Percentiles rank a stretch among this genome's conserved stretches.
Conservation (phyloP, 192 early-diverging fungal genomes). For the Coemansia asiatica region DNA sequence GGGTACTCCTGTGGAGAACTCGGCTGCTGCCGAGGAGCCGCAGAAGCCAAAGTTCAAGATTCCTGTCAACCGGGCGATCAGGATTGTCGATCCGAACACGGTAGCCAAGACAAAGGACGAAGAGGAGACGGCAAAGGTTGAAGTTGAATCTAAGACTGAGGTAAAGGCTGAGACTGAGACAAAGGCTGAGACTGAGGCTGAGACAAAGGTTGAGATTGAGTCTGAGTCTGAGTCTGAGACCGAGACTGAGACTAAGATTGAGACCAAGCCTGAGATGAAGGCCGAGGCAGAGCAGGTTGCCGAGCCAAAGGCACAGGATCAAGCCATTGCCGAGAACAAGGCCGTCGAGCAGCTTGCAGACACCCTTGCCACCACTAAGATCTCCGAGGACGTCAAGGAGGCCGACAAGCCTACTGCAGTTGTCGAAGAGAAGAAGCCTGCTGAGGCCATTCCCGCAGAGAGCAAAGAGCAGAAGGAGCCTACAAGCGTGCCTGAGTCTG, state of each 20-base stretch:
- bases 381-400: not conserved
- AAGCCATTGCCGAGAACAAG: conserved; percentile 6
- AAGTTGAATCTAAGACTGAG: conserved; percentile 10
- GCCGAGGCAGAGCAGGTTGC: conserved; percentile 23
- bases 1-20: conserved; percentile 17
- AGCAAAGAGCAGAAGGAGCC: not conserved
- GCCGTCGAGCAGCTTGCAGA: not conserved
- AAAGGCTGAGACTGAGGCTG: conserved; percentile 1
- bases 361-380: not conserved
- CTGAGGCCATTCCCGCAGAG: not conserved
- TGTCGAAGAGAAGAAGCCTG: not conserved
- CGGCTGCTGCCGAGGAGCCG: conserved; percentile 32
- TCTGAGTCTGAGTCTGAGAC: conserved; percentile 15
- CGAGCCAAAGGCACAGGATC: conserved; percentile 21
- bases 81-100: conserved; percentile 54
- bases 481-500: too few species aligned
- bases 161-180: conserved; percentile 21
- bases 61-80: conserved; percentile 42
- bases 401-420: not conserved
- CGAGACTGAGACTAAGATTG: conserved; percentile 16
- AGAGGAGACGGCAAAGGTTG: conserved; percentile 19
- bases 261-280: conserved; percentile 14
- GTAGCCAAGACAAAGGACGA: conserved; percentile 9
- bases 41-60: conserved; percentile 51
- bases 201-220: conserved; percentile 27